Evolutionary conservation across 768 basidiomycete genomes (phyloP), one percentile per base, ranked within the genome.

Genomic region (Macrolepiota fuliginosa): DNA sequence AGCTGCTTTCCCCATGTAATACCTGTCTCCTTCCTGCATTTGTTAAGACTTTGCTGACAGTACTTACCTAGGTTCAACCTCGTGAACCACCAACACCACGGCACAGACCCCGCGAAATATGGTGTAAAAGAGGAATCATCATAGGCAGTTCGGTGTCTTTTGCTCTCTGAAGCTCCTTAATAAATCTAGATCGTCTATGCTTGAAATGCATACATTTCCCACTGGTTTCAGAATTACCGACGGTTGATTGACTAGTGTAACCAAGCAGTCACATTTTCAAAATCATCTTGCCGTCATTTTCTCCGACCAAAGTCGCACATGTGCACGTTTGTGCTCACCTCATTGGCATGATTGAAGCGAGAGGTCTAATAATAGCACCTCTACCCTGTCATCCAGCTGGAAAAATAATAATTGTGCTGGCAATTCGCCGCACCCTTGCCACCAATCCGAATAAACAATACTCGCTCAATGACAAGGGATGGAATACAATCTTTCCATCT

Each of bases 51-150:
- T 49, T 58, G 5, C 50, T 58, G 25, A 65, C 61, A 25, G 29
- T 46, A 63, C 27, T 53, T 19, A 57, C 70, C 45, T 69, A 96
- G 94, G 95, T 86, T 98, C 77, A 98, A 98, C 79, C 79, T 98
- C 53, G 95, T 96, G 67, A 90, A 96, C 73, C 95, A 97, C 73
- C 87, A 86, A 46, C 76, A 86, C 71, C 95, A 96, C 70, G 94
- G 94, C 2, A 86, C 88, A 9, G 91, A 96, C 68, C 83, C 90
- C 19, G 83, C 87, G 61, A 95, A 94, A 74, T 97, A 96, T 64
- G 80, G 77, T 25, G 79, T 79, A 49, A 73, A 77, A 66, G 71
- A 74, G 60, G 69, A 73, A 61, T 65, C 73, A 24, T 63, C 67
- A 50, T 62, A 54, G 52, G 56, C 24, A 47, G 25, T 35, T 42